Evolutionary conservation across 148 eudicot genomes (phyloP).

Genomic region (Camellia sinensis): DNA sequence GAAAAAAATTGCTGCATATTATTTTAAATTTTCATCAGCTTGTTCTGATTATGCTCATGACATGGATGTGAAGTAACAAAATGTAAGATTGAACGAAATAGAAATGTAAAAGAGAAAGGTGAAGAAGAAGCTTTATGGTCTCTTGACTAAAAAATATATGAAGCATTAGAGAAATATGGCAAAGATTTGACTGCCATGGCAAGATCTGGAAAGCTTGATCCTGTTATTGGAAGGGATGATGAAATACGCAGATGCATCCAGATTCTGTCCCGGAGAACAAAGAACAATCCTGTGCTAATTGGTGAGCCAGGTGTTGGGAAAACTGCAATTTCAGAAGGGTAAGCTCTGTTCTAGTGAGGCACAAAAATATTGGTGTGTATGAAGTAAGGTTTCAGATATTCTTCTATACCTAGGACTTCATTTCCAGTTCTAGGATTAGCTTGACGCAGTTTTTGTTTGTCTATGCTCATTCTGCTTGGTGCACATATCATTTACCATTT

Average conservation of each 20-base stretch:
- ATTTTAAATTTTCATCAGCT: neutral
- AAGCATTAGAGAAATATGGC: slow-evolving; percentile 90
- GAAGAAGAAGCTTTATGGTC: neutral
- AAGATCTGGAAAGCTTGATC: slow-evolving; percentile 90
- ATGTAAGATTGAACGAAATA: neutral
- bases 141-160: slow-evolving; percentile 26
- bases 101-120: neutral
- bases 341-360: slow-evolving; percentile 16
- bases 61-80: neutral
- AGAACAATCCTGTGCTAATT: slow-evolving; percentile 93
- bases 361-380: neutral
- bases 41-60: neutral
- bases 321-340: slow-evolving; percentile 99
- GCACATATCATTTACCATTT: neutral
- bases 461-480: slow-evolving; percentile 1
- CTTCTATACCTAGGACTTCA: neutral
- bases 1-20: neutral
- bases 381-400: neutral
- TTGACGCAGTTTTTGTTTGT: slow-evolving; percentile 1
- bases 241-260: slow-evolving; percentile 95
- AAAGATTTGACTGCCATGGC: slow-evolving; percentile 96
- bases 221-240: slow-evolving; percentile 98
- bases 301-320: slow-evolving; percentile 99
- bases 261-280: slow-evolving; percentile 94
- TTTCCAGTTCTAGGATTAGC: slow-evolving; percentile 1